Evolutionary conservation across 805 yeast genomes (phyloP), one percentile per base, ranked within the genome.

Genomic region (Candida insectalens): DNA sequence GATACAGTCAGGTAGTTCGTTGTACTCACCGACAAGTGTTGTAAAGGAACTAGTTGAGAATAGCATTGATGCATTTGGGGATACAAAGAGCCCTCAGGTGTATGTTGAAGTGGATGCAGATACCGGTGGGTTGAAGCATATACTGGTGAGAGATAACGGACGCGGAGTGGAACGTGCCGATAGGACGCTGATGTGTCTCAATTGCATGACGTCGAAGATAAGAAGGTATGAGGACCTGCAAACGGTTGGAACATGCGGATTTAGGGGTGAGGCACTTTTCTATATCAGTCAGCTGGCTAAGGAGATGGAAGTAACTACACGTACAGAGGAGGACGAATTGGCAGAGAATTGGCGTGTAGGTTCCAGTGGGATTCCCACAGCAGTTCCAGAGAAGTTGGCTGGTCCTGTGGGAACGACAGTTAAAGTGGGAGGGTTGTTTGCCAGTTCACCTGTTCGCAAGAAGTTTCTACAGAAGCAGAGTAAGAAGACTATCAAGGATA

Each of bases 241-340:
- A 12, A 50, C 50, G 3, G 34, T 60, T 4, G 18, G 36, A 1
- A 54, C 71, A 0, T 51, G 64, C 34, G 76, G 77, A 1, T 70
- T 65, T 39, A 52, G 72, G 46, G 78, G 77, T 6, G 69, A 68
- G 38, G 73, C 74, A 0, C 45, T 72, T 6, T 57, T 55, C 42
- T 51, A 56, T 27, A 44, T 71, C 16, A 51, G 60, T 18, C 58
- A 44, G 29, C 37, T 58, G 17, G 45, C 51, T 14, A 55, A 57
- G 1, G 32, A 50, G 0, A 31, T 63, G 40, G 50, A 51, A 27
- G 46, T 65, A 1, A 42, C 43, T 7, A 52, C 65, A 1, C 57
- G 47, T 34, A 52, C 60, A 3, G 13, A 29, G 4, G 28, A 34
- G 1, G 68, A 63, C n/a, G 19, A 20, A 2, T 39, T 52, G 18